Evolutionary conservation across 2,329 filamentous ascomycete genomes (phyloP).

Genomic region (Alternaria panax): DNA sequence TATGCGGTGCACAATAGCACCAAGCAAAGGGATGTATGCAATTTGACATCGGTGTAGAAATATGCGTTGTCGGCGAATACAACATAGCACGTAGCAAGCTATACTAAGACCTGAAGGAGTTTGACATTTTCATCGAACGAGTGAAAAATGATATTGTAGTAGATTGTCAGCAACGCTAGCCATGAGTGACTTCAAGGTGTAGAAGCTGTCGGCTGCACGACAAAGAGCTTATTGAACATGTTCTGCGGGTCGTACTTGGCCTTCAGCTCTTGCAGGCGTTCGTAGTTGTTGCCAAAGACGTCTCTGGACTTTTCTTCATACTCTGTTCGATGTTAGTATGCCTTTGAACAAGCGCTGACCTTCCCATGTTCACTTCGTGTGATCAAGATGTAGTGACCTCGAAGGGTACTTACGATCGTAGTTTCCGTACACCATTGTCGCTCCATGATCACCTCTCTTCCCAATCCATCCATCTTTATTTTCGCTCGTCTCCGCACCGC

Average conservation of each 20-base stretch:
- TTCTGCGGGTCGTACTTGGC: conserved; percentile 15
- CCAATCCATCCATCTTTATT: conserved; percentile 14
- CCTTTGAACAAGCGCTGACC: too few species aligned
- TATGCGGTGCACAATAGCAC: background rate
- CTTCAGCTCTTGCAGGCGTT: conserved; percentile 12
- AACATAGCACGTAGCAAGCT: too few species aligned
- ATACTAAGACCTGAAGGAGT: too few species aligned
- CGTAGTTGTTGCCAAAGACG: conserved; percentile 14
- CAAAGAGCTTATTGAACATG: conserved; percentile 16
- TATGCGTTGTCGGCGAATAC: too few species aligned
- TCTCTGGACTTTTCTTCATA: conserved; percentile 17
- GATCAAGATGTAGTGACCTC: background rate
- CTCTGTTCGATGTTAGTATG: conserved; percentile 1
- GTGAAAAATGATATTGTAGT: background rate
- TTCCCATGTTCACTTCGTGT: background rate
- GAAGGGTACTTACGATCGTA: conserved; percentile 12
- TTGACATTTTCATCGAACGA: background rate
- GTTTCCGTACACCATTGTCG: conserved; percentile 16
- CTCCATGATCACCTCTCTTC: conserved; percentile 11
- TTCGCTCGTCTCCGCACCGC: conserved; percentile 5
- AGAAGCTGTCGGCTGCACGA: background rate
- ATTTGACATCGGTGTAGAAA: background rate
- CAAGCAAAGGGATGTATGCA: background rate
- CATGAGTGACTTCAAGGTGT: background rate
- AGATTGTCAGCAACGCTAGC: background rate